Percentiles rank a stretch among this genome's conserved stretches.
Evolutionary conservation across 140 eudicot species (phyloP).

Genomic region (Bidens hawaiensis): DNA sequence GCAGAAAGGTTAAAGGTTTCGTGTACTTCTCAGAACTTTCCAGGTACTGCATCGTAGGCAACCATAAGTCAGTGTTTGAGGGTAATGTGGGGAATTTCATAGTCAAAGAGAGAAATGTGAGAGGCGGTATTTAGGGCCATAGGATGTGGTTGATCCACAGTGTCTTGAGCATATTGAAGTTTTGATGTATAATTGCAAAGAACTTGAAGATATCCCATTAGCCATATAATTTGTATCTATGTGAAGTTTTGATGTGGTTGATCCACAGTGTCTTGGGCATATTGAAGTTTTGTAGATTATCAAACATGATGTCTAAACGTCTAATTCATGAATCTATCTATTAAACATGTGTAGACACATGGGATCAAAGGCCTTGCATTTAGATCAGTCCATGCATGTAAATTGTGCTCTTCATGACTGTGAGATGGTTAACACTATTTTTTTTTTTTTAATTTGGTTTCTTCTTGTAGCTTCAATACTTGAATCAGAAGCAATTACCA

Average conservation of each 20-base stretch:
- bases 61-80: not conserved
- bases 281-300: conserved; percentile 1
- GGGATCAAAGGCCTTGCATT: not conserved
- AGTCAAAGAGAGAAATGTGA: conserved; percentile 7
- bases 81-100: conserved; percentile 8
- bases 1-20: conserved; percentile 38
- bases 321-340: not conserved
- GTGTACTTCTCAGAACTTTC: conserved; percentile 53
- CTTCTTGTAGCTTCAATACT: conserved; percentile 45
- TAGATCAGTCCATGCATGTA: not conserved
- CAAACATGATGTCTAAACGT: not conserved
- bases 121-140: not conserved
- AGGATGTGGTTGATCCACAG: conserved; percentile 1
- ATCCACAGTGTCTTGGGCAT: not conserved
- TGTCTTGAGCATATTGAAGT: not conserved
- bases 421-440: conserved; percentile 11
- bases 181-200: not conserved
- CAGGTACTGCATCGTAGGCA: conserved; percentile 45
- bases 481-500: conserved; percentile 46
- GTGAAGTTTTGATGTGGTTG: not conserved
- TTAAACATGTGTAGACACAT: not conserved
- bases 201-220: conserved; percentile 9
- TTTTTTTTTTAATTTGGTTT: not conserved
- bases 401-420: not conserved
- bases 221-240: not conserved